Evolutionary conservation across 805 yeast genomes (phyloP), one percentile per base, ranked within the genome.

Genomic region (Starmerella geochares): DNA sequence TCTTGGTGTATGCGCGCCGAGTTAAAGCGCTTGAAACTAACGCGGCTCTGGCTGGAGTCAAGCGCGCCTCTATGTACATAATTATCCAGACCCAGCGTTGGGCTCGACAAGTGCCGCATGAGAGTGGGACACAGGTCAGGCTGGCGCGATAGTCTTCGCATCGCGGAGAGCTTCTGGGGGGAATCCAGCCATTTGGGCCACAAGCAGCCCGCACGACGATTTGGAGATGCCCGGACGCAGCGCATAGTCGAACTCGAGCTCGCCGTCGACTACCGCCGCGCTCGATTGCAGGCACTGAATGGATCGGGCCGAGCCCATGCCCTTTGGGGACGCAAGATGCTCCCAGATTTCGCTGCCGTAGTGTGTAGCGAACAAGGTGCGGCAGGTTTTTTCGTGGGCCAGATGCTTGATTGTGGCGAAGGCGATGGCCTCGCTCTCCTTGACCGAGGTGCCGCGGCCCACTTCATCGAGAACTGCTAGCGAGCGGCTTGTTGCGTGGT

Each of bases 291-390:
- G 45, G 17, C 50, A 44, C 17, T 40, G 28, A 7, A 59, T 43
- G 17, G 44, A 7, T 14, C 5, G 25, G 13, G 29, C 16, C 3
- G 24, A 31, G 10, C 33, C 63, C 38, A 65, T 62, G 2, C 39
- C 46, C 6, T 20, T 14, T 16, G 33, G 33, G 16, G 41, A 20
- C 1, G 54, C 48, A 24, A 78, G 63, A 4, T 81, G 59, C 0
- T 61, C 54, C n/a, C 72, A 61, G 7, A 79, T 52, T 50, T 79
- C 83, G 0, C 66, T 61, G 0, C 82, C 86, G 65, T 80, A 87
- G 69, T 87, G 96, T 0, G 96, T 87, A 1, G 96, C 95, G 71
- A 87, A 87, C n/a, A 87, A 67, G 0, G 88, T 73, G 23, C 90
- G 72, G 58, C 92, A 81, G 56, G 75, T 70, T 55, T 80, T 83